Evolutionary conservation across 352 stramenopile genomes (phyloP), one percentile per base, ranked within the genome.

Genomic region (Globisporangium okanoganense): DNA sequence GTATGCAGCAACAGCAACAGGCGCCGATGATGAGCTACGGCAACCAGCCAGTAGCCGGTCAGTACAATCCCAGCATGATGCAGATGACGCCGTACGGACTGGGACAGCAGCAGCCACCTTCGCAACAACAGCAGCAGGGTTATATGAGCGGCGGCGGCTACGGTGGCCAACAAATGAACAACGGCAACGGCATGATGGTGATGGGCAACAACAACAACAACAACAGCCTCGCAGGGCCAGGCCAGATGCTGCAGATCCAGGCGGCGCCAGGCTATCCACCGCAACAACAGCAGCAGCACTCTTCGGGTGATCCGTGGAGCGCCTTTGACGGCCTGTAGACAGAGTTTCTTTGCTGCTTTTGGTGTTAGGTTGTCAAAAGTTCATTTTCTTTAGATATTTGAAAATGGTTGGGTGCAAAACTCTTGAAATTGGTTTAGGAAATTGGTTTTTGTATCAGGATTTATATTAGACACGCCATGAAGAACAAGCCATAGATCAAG

Each of bases 11-110:
- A 14, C 31, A 36, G 70, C 49, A 62, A 56, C 58, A 50, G 18
- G 48, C 60, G 58, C n/a, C 51, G 27, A 67, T 62, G 51, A 49
- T 59, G 31, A 64, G 57, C 25, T 78, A 84, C 50, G 62, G 62
- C 33, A 73, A 69, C 49, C 69, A 70, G 40, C 38, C n/a, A 12
- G 68, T 63, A 41, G 40, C 20, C 27, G 27, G 9, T 41, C 71
- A 87, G 62, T 79, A 86, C 69, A 86, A 83, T 56, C 66, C 73
- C 18, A 70, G 60, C 33, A 82, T 85, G 77, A 85, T 85, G 74
- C 83, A 92, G 64, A 85, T 92, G 77, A 87, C 78, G 31, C 82
- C 82, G 61, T 92, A 90, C 64, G 83, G 83, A 27, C 71, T 90
- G 50, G 68, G 49, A 5, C 31, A 56, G 6, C 68, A 75, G 33